Percentiles rank a stretch among this genome's conserved stretches.
phyloP scores from a whole-genome alignment of 169 alveolate species.

The Toxoplasma gondii region DNA sequence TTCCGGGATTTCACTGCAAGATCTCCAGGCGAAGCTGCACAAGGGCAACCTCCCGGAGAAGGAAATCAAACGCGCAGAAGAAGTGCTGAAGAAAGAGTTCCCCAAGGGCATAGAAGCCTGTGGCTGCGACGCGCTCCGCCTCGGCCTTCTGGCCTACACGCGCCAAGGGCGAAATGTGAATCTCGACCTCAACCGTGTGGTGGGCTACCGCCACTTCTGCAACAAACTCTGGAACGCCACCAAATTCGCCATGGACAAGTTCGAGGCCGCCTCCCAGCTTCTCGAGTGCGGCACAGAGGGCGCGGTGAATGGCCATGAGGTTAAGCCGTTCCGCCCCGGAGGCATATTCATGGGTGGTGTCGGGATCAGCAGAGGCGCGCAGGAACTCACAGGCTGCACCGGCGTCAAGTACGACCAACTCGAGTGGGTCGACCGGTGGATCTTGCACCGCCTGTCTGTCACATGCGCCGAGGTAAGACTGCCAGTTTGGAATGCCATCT shows the following conservation, averaged over 20 bases:
- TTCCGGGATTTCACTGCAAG: slow-evolving; percentile 93
- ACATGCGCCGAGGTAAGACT: slow-evolving; percentile 46
- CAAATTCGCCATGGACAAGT: slow-evolving; percentile 86
- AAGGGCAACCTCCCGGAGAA: slow-evolving; percentile 90
- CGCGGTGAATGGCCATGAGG: not conserved
- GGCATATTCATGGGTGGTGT: slow-evolving; percentile 36
- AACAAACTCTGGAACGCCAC: slow-evolving; percentile 98
- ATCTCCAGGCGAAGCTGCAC: slow-evolving; percentile 87
- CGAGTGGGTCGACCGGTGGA: slow-evolving; percentile 95
- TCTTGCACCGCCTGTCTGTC: slow-evolving; percentile 88
- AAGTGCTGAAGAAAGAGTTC: slow-evolving; percentile 93
- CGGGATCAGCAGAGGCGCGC: not conserved
- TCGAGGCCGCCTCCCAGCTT: not conserved
- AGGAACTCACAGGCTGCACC: not conserved
- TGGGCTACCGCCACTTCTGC: slow-evolving; percentile 97
- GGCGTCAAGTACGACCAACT: slow-evolving; percentile 41
- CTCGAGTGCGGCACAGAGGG: not conserved
- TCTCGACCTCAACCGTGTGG: slow-evolving; percentile 96
- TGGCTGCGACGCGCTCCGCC: slow-evolving; percentile 99
- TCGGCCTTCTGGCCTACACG: slow-evolving; percentile 92
- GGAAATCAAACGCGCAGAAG: slow-evolving; percentile 89
- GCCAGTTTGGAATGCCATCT: not conserved
- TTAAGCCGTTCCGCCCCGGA: not conserved
- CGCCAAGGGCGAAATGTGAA: slow-evolving; percentile 95
- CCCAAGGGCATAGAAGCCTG: slow-evolving; percentile 99